Base-by-base conservation (phyloP, 2,329 filamentous ascomycete species). In the Ophiostoma montium region DNA sequence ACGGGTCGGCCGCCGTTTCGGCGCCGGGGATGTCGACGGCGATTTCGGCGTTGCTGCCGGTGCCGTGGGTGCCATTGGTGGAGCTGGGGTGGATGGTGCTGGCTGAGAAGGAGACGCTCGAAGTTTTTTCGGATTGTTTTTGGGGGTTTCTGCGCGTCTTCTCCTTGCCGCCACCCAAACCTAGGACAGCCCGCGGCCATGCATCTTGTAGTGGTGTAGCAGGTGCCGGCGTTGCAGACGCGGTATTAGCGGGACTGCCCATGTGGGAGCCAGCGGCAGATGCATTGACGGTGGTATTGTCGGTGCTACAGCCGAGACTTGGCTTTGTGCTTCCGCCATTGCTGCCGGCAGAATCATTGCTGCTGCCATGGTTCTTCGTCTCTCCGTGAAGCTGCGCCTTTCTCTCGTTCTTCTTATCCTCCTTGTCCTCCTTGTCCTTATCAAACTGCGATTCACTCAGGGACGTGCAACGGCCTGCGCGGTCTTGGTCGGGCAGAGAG, bases 181-280 rank as follows among this genome's bases (percentile, higher is more conserved):
- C 47, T 76, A 80, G 48, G 73, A 78, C 59, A 78, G 71, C 33
- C 75, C 76, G 68, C 74, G 68, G 59, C 67, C 69, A 63, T 70
- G 73, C 67, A 71, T 62, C 63, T 65, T 76, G 62, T 66, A 68
- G 57, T 65, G 66, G 65, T 70, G 66, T 55, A 62, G 61, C 58
- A 65, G 66, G 61, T 65, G 67, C 59, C 44, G 52, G 19, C 35
- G 52, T 41, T 44, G 51, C 19, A 35, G 49, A 45, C 50, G 47
- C 42, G 48, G 48, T 23, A 46, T 43, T 19, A 45, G 46, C n/a
- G 50, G 38, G 15, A 21, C 41, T 45, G 10, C 39, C 50, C 30
- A 11, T 11, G 39, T 15, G 39, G 19, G 38, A 41, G 13, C 38
- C 38, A 36, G 52, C 31, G 27, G 46, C 33, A 30, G 30, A 35